These are phyloP conservation scores for Colletotrichum lini DNA, from an alignment of 2,329 filamentous ascomycete species.

Conservation along the genomic window DNA sequence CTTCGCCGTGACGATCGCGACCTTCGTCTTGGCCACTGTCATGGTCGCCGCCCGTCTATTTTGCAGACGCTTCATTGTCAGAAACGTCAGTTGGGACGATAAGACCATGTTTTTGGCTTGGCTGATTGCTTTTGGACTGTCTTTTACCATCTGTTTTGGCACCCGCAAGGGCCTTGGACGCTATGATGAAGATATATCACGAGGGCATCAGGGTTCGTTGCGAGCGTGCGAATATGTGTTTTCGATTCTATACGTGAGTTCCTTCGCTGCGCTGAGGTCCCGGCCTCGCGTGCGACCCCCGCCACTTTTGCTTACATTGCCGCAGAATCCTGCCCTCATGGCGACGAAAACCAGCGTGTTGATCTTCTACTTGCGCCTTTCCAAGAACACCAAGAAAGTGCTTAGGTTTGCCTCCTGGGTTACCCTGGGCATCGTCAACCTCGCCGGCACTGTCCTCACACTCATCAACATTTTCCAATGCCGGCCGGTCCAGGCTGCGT, in stretches of 20 bases:
- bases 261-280: background rate
- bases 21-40: conserved; percentile 77
- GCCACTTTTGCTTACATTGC: conserved; percentile 20
- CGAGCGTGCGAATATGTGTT: conserved; percentile 75
- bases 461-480: conserved; percentile 93
- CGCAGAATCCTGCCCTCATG: conserved; percentile 90
- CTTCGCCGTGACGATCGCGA: conserved; percentile 78
- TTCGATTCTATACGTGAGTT: conserved; percentile 72
- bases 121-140: conserved; percentile 78
- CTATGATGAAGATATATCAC: conserved; percentile 73
- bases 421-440: conserved; percentile 83
- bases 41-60: conserved; percentile 84
- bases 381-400: conserved; percentile 81
- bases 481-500: conserved; percentile 79
- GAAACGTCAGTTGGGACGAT: conserved; percentile 81
- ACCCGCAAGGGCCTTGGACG: conserved; percentile 77
- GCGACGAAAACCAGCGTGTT: conserved; percentile 93
- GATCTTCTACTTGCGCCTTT: conserved; percentile 88
- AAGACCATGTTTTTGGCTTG: conserved; percentile 86
- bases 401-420: conserved; percentile 87
- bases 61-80: conserved; percentile 81
- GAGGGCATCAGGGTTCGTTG: conserved; percentile 64
- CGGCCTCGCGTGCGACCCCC: background rate
- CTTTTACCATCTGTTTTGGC: conserved; percentile 76
- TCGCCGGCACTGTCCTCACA: conserved; percentile 83